Base-by-base conservation (phyloP, 176 grass and related monocot genomes). In the Puya raimondii region DNA sequence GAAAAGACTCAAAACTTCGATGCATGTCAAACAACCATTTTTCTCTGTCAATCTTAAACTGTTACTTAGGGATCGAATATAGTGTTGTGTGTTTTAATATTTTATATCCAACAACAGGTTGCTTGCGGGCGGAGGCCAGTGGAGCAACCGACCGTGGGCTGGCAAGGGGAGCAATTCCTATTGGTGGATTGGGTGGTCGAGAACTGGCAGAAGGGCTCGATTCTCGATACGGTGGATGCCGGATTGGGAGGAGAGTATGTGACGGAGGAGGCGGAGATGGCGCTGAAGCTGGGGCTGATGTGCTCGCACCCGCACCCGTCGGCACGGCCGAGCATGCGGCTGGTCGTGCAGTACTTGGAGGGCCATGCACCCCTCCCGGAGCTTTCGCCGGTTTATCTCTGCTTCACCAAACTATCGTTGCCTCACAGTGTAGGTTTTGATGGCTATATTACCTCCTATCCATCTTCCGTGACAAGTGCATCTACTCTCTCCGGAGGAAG, bases 321-420 rank as follows among this genome's bases (percentile, higher is more conserved):
- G 14, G 64, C 54, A 15, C 79, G 85, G 16, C 85, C 85, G 9
- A 80, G 67, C 56, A 82, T 87, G 76, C 52, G 72, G 11, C 80
- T 69, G 72, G 80, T 80, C 2, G 75, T 82, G 72, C 72, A 65
- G n/a, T 83, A 76, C 64, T 51, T 87, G 11, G 53, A 87, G 10
- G 69, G 73, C 11, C 16, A 76, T 14, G 14, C 27, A n/a, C 48
- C 67, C 12, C 42, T 72, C 0, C 73, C 80, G 1, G 73, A 76
- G 16, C 8, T 76, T 5, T 18, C 42, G 11, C 68, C 73, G n/a
- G 23, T 25, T 9, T 51, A 56, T 48, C 8, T 82, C 13, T 54
- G 22, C 59, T 71, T 71, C 14, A 71, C 10, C 50, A 69, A 26
- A 29, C 12, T 49, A 10, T 16, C 9, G 2, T 64, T 63, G 61